Evolutionary conservation across 2,329 filamentous ascomycete genomes (phyloP), one percentile per base, ranked within the genome.

Genomic region (Calonectria naviculata): DNA sequence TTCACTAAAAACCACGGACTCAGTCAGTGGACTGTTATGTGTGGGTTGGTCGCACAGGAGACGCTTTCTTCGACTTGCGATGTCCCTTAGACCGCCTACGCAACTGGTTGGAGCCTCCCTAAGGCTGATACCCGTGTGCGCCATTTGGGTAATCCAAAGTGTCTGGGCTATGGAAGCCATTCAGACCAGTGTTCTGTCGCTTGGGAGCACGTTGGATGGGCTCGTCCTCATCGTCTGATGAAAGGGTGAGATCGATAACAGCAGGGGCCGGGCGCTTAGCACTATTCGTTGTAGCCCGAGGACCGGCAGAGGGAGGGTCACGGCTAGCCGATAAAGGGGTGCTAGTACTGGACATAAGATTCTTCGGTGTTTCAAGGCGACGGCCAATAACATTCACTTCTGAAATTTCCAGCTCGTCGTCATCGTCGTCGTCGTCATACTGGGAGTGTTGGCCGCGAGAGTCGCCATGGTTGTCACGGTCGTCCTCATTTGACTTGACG

Each of bases 171-270:
- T 74, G 70, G 19, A 74, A 74, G 3, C 76, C 78, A 44, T 80
- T 81, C 12, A 74, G 66, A 13, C 74, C 65, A 6, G 78, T 81
- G 44, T 77, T 82, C 71, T 87, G 85, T 60, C 88, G 84, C 80
- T 91, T 91, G 6, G 81, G 71, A 1, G 87, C 82, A 10, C 85
- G 86, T 36, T 83, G 82, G 3, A 83, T 78, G 5, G 85, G 82
- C 56, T 85, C 86, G 49, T 89, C 86, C 44, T 89, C 87, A 65
- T 90, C 89, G 52, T 90, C 88, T 63, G 85, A 84, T 58, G 87
- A 89, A 8, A 89, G 79, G 1, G 90, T 92, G 72, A 92, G 80
- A 75, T 92, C 90, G 71, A 92, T 91, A 3, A 91, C 86, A 52
- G 89, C 85, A 6, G 87, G 82, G 3, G 84, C 82, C 1, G 85